Base-by-base conservation (phyloP, 352 stramenopile species). In the Elongisporangium undulatum region DNA sequence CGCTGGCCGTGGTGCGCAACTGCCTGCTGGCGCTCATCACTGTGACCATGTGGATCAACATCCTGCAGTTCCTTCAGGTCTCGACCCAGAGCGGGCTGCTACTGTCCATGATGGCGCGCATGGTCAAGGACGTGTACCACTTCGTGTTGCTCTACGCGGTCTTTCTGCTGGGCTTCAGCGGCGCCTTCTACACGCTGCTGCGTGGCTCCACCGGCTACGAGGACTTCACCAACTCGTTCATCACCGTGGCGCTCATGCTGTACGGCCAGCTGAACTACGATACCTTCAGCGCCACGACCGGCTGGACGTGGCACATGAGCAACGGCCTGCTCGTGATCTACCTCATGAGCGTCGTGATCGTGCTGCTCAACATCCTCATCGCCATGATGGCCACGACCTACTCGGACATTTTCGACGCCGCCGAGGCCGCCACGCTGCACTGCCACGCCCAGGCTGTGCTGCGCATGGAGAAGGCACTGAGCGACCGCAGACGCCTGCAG, bases 51-150 rank as follows among this genome's bases (percentile, higher is more conserved):
- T 90, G 79, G 77, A 55, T 92, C 20, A 85, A 89, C 34, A 49
- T 87, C 51, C 71, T 90, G 23, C 79, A 90, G 67, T 89, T 90
- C 55, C 68, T 90, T 4, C 78, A 90, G 57, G 71, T 88, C 49
- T 82, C 75, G 15, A 80, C 68, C 1, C 66, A 74, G 16, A 87
- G 69, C 17, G 82, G 82, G 0, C 61, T 89, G 34, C 75, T 92
- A 7, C 82, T 90, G 54, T 77, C 82, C 5, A 92, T 92, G 82
- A 89, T 92, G 82, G 73, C 70, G 15, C 75, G 84, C 66, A 85
- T 92, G 74, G 65, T 83, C 20, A 85, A 74, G 26, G 82, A 92
- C 53, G 75, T 89, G 41, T 76, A 79, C 54, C 77, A 76, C 8
- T 92, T 92, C 55, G 65, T 87, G 12, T 59, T 92, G 52, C 73